Evolutionary conservation across 495 filamentous ascomycete genomes (phyloP).

Genomic region (Aspergillus saccharolyticus): DNA sequence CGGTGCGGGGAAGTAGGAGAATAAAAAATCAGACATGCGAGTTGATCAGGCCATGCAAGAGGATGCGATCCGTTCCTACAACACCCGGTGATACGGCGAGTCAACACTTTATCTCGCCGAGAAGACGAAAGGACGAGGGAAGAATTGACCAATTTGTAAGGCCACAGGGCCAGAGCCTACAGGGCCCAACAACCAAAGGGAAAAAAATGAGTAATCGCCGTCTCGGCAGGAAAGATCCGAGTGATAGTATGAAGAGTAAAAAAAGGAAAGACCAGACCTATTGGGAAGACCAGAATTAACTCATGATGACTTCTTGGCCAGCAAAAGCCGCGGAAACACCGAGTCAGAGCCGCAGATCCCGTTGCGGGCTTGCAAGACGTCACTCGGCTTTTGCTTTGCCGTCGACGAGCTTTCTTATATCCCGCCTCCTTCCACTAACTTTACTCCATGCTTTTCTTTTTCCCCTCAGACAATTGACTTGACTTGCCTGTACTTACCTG

Average conservation of each 20-base stretch:
- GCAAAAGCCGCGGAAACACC: slow-evolving; percentile 12
- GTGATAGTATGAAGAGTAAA: neutral
- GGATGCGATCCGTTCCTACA: neutral
- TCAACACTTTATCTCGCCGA: no score
- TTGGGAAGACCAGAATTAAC: neutral
- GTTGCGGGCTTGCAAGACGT: slow-evolving; percentile 15
- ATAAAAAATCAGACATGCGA: neutral
- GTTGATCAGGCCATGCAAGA: neutral
- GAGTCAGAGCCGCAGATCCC: slow-evolving; percentile 23
- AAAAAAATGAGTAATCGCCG: neutral
- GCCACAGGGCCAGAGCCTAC: no score
- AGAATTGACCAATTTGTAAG: no score
- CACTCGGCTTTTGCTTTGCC: slow-evolving; percentile 30
- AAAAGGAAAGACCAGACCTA: no score
- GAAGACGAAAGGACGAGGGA: no score
- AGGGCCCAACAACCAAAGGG: neutral
- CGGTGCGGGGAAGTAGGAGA: neutral
- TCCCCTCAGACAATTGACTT: neutral
- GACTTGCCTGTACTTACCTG: neutral
- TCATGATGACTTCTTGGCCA: slow-evolving; percentile 1
- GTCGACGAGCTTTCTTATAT: slow-evolving; percentile 1
- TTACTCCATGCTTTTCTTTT: neutral
- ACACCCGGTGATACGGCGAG: neutral
- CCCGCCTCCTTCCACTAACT: slow-evolving; percentile 5
- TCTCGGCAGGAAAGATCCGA: neutral